These are phyloP conservation scores for Microsporum ferrugineum DNA, from an alignment of 2,329 filamentous ascomycete species.

Conservation along the genomic window DNA sequence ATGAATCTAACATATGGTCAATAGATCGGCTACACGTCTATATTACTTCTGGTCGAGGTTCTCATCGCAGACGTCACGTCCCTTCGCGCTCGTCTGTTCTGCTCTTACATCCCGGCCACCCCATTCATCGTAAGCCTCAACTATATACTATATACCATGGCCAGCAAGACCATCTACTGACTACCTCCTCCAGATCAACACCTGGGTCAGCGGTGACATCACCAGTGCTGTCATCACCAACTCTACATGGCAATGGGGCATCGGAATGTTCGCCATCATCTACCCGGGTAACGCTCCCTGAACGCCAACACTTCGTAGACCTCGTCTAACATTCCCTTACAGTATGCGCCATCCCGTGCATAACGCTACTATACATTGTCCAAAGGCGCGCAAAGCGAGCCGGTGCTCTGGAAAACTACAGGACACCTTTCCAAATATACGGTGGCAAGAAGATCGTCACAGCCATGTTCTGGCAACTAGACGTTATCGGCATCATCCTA, in stretches of 20 bases:
- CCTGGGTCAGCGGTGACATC: slow-evolving; percentile 52
- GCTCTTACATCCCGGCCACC: slow-evolving; percentile 51
- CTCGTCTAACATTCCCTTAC: neutral
- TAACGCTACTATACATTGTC: slow-evolving; percentile 42
- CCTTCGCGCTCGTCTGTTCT: slow-evolving; percentile 50
- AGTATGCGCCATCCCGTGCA: slow-evolving; percentile 44
- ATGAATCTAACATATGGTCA: neutral
- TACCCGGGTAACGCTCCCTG: slow-evolving; percentile 33
- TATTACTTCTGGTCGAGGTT: slow-evolving; percentile 52
- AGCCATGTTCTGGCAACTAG: slow-evolving; percentile 48
- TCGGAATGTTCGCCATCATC: slow-evolving; percentile 54
- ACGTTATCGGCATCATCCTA: slow-evolving; percentile 42
- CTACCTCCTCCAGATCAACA: slow-evolving; percentile 39
- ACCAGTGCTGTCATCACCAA: slow-evolving; percentile 39
- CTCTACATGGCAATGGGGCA: slow-evolving; percentile 51
- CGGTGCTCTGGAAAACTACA: slow-evolving; percentile 39
- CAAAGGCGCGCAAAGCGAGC: slow-evolving; percentile 42
- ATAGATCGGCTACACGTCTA: slow-evolving; percentile 50
- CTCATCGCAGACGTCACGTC: slow-evolving; percentile 55
- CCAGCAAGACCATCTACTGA: neutral
- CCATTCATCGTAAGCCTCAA: slow-evolving; percentile 40
- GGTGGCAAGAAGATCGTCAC: slow-evolving; percentile 28
- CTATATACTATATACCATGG: neutral
- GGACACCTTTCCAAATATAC: slow-evolving; percentile 34
- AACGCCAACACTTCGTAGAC: slow-evolving; percentile 31